Evolutionary conservation across 768 basidiomycete species (phyloP), one percentile per base, ranked within the genome.

Genomic region (Auricularia cornea): DNA sequence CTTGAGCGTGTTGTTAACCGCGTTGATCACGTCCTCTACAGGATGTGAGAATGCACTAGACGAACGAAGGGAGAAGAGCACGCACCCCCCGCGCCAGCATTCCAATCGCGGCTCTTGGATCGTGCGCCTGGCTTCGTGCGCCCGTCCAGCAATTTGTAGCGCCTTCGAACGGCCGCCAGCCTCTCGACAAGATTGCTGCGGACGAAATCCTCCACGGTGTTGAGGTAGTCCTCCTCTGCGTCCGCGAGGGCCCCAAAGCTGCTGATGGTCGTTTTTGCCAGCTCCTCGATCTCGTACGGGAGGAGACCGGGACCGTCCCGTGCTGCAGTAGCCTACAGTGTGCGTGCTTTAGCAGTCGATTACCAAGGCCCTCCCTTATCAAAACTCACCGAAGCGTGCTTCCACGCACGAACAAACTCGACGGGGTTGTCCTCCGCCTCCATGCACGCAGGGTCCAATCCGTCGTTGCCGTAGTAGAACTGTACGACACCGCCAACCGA

Each of bases 391-490:
- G 80, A 79, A 63, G 93, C 89, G 76, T 97, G 94, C 40, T 76
- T 84, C 88, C 95, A 92, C 30, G 91, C 88, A 59, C 97, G 83
- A 57, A 85, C 81, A 65, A 94, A 90, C 67, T 97, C 95, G 63
- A 98, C 84, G 2, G 97, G 97, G 67, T 91, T 90, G 10, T 92
- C 91, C 68, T 98, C 97, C 40, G 94, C 95, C 75, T 98, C 97
- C 31, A 98, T 80, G 69, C 91, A 94, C 56, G 94, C 95, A 1
- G 97, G 97, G 73, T 99, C 97, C 35, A 99, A 80, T 60, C 94
- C 95, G 72, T 99, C 97, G 69, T 97, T 95, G 33, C 97, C 97
- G 68, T 97, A 99, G 32, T 82, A 81, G 77, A 99, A 99, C 71
- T 99, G 97, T 3, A 99, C 95, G 18, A 99, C 85, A 56, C 94